These are phyloP conservation scores for Termitomyces sp. DNA, from an alignment of 768 basidiomycete species.

Conservation along the genomic window DNA sequence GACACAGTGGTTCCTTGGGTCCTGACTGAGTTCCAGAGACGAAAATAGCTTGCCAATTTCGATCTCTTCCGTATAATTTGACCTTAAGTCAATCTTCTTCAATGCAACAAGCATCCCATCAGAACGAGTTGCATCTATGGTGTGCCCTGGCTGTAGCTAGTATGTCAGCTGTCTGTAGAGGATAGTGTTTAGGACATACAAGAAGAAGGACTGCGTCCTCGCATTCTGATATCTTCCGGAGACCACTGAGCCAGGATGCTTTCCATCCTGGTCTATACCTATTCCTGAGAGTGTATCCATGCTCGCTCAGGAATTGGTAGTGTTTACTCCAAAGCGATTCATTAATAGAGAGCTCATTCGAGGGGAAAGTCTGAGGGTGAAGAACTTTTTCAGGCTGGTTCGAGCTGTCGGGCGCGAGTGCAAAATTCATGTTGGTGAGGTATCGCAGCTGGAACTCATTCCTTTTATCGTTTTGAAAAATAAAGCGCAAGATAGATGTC, in stretches of 20 bases:
- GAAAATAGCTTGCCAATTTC: slow-evolving; percentile 19
- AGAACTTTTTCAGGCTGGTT: background rate
- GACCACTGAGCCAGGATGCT: slow-evolving; percentile 14
- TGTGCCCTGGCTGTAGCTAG: background rate
- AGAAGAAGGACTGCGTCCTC: slow-evolving; percentile 3
- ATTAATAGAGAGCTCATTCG: background rate
- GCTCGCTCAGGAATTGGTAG: slow-evolving; percentile 13
- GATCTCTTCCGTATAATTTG: slow-evolving; percentile 14
- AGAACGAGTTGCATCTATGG: slow-evolving; percentile 18
- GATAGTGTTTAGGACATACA: background rate
- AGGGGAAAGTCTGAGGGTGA: background rate
- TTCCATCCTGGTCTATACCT: slow-evolving; percentile 19
- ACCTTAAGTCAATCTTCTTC: slow-evolving; percentile 15
- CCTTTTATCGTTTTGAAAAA: background rate
- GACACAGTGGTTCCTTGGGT: slow-evolving; percentile 28
- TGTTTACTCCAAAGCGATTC: slow-evolving; percentile 16
- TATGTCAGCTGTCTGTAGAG: background rate
- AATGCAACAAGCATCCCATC: slow-evolving; percentile 20
- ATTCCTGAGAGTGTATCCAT: slow-evolving; percentile 16
- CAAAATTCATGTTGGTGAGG: background rate
- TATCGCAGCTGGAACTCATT: background rate
- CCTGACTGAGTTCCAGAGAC: slow-evolving; percentile 10
- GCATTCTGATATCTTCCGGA: background rate
- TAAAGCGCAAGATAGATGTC: background rate
- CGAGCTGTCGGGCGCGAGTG: background rate